A percentile compares a stretch with the other conserved stretches of the same genome.
These are phyloP conservation scores for Eucalyptus marginata DNA, from an alignment of 345 rosid species.

Conservation along the genomic window DNA sequence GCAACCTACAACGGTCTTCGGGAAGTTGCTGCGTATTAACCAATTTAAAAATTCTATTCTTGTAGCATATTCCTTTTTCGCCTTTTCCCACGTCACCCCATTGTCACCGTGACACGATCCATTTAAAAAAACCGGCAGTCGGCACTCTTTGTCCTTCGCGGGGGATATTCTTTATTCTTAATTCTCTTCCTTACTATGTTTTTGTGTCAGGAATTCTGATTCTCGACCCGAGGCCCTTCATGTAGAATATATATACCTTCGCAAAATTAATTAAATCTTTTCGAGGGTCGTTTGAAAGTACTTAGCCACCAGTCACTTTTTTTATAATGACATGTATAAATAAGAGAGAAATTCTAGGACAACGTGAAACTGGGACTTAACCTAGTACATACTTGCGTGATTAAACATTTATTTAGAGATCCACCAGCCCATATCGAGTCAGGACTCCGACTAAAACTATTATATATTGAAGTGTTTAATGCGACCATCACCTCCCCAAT, in stretches of 20 bases:
- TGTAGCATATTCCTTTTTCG: not conserved
- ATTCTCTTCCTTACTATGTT: not conserved
- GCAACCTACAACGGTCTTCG: not conserved
- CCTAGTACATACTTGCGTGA: not conserved
- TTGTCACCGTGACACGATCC: not conserved
- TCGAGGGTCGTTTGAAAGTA: not conserved
- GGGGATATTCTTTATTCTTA: not conserved
- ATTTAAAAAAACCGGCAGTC: not conserved
- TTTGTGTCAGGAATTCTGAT: not conserved
- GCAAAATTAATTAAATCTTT: not conserved
- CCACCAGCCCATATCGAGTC: not conserved
- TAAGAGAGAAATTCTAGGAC: not conserved
- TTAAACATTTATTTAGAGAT: not conserved
- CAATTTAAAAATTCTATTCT: not conserved
- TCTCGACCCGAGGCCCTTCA: not conserved
- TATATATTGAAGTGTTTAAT: not conserved
- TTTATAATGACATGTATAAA: not conserved
- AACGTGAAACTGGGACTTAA: not conserved
- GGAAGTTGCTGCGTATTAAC: not conserved
- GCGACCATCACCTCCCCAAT: not conserved
- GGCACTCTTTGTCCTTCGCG: not conserved
- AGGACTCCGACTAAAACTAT: not conserved
- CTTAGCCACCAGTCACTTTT: not conserved
- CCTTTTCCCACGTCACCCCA: not conserved
- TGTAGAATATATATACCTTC: not conserved